Percentiles rank a stretch among this genome's conserved stretches.
Evolutionary conservation across 192 early-diverging fungal genomes (phyloP).

Genomic region (Dissophora ornata): DNA sequence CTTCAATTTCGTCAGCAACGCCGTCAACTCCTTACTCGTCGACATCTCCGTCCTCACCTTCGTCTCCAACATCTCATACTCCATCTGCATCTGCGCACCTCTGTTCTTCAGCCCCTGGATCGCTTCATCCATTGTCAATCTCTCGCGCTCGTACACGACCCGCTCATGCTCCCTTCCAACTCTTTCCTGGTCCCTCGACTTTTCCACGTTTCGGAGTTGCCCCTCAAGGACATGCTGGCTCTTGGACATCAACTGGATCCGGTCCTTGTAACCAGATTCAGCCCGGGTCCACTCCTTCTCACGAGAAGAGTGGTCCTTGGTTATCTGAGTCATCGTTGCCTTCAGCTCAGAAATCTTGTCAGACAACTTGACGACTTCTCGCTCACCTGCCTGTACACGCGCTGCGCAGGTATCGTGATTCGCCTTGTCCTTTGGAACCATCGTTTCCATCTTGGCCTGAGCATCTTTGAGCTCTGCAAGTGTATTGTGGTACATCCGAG

Average conservation of each 20-base stretch:
- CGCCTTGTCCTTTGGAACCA: conserved; percentile 17
- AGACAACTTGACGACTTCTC: conserved; percentile 3
- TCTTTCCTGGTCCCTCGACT: background rate
- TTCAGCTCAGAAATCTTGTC: background rate
- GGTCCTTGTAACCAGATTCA: conserved; percentile 12
- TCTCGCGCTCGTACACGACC: conserved; percentile 2
- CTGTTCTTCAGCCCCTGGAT: conserved; percentile 2
- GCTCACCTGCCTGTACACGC: conserved; percentile 11
- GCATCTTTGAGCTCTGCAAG: conserved; percentile 6
- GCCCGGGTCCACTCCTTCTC: conserved; percentile 1
- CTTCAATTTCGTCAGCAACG: conserved; percentile 1
- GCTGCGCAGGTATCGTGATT: conserved; percentile 27
- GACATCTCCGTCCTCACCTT: conserved; percentile 17
- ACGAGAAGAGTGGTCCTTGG: background rate
- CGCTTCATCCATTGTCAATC: background rate
- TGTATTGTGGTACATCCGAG: conserved; percentile 7
- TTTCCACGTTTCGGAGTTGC: conserved; percentile 7
- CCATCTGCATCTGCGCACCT: background rate
- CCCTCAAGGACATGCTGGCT: conserved; percentile 1
- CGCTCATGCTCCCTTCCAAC: conserved; percentile 2
- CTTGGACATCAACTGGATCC: conserved; percentile 3
- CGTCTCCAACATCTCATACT: conserved; percentile 13
- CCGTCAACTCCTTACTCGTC: conserved; percentile 14
- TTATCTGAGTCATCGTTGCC: background rate
- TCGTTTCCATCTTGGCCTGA: background rate